Base-by-base conservation (phyloP, 148 eudicot species). In the Persicaria maculosa region DNA sequence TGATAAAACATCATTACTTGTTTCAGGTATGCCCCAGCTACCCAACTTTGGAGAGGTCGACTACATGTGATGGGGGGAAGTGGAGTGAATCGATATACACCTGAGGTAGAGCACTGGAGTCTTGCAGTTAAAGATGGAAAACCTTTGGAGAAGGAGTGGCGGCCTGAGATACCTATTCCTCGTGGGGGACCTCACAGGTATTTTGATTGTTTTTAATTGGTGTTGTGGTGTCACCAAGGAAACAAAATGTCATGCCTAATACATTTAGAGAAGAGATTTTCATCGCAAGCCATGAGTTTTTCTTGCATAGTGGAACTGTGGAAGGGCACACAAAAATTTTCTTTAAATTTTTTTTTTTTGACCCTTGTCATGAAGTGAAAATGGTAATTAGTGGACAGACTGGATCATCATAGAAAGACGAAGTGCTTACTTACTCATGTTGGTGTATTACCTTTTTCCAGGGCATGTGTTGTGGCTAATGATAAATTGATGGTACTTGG, bases 41-140 rank as follows among this genome's bases (percentile, higher is more conserved):
- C 97, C 46, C 94, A 88, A 77, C 94, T 96, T 71, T 92, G 99
- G 99, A 90, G 88, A 80, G 99, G 97, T 73, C 88, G 97, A 77
- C 88, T 96, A 16, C 99, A 96, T 82, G 99, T 96, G 79, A 96
- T 96, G 99, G 99, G 99, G 61, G 99, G 99, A 45, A 92, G 99
- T 86, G 96, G 93, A 79, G 81, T 81, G 73, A 87, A 95, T 78
- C 86, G 97, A 68, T 77, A 86, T 78, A 92, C 92, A 46, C 90
- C 97, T 9, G 98, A 85, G 72, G 4, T 85, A 74, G 97, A 92
- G 76, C 97, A 96, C 76, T 96, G 99, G 99, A 96, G 99, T 77
- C 82, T 96, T 80, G 97, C 97, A 61, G 97, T 96, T 68, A 88
- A 88, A 81, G 89, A 90, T 86, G 99, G 99, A 58, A 89, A 89